Conservation (phyloP, 2,329 filamentous ascomycete genomes). For the Knoxdaviesia capensis region DNA sequence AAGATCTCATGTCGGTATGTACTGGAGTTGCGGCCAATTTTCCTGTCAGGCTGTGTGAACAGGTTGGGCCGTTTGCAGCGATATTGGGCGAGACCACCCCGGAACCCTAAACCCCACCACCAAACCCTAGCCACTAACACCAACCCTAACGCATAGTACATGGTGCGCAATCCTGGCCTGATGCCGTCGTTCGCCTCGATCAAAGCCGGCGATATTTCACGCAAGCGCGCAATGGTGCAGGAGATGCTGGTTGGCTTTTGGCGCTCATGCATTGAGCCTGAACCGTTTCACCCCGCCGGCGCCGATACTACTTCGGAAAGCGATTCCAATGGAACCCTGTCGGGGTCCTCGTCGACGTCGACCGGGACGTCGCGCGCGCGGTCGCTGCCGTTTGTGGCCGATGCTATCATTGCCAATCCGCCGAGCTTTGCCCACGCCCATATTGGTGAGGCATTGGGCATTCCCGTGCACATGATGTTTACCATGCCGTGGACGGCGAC, state of each 20-base stretch:
- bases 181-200: constrained; percentile 56
- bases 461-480: constrained; percentile 76
- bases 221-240: constrained; percentile 47
- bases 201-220: constrained; percentile 50
- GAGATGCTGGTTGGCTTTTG: constrained; percentile 73
- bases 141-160: constrained; percentile 25
- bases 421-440: constrained; percentile 61
- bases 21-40: no score
- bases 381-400: constrained; percentile 34
- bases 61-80: no score
- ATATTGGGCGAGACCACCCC: no score
- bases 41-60: no score
- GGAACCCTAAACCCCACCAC: no score
- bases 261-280: constrained; percentile 55
- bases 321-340: no score
- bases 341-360: no score
- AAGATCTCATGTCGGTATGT: constrained; percentile 48
- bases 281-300: constrained; percentile 27
- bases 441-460: constrained; percentile 57
- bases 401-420: constrained; percentile 73
- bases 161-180: constrained; percentile 68
- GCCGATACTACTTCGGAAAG: no score
- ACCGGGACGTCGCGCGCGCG: no score
- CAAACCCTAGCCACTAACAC: no score
- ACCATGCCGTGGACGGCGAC: constrained; percentile 69